Base-by-base conservation (phyloP, 2,329 filamentous ascomycete genomes). In the Hypoxylon sp. region DNA sequence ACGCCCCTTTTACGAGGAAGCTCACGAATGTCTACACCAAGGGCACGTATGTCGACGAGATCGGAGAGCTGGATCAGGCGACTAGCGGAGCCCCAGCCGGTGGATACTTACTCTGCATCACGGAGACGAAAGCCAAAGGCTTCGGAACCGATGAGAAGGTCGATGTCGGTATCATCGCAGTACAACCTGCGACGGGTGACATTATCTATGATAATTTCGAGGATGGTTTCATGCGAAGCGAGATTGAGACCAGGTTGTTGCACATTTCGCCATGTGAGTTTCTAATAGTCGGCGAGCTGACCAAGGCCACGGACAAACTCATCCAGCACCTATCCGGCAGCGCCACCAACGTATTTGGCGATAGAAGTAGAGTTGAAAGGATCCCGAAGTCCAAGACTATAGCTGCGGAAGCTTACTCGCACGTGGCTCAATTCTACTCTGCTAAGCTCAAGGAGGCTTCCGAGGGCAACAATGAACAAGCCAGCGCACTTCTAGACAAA, bases 21-120 rank as follows among this genome's bases (percentile, higher is more conserved):
- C 89, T 99, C 75, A 98, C 96, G 14, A 98, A 97, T 76, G 86
- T 99, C 5, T 99, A 99, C 81, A 99, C 96, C 8, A 99, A 98
- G 80, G 96, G 94, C 47, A 99, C 96, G 2, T 99, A 98, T 74
- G 91, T 99, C 63, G 96, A 98, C 76, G 96, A 99, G 78, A 87
- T 93, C 9, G 95, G 96, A 69, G 93, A 93, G 26, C 81, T 97
- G 4, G 91, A 92, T 57, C 82, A 83, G 60, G 77, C 76, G 74
- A 83, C 75, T 72, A 82, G 69, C 0, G 84, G 86, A 42, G 84
- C 87, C 1, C 86, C 89, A 0, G 83, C 87, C 0, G 89, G 87
- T n/a, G 96, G 96, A n/a, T 97, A 98, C 77, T 83, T 99, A 17
- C 88, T 99, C 1, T 98, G 95, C 77, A 89, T 99, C 70, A 97